A percentile compares a stretch with the other conserved stretches of the same genome.
Conservation (phyloP, 1,284 basidiomycete genomes). For the Chondrostereum purpureum region DNA sequence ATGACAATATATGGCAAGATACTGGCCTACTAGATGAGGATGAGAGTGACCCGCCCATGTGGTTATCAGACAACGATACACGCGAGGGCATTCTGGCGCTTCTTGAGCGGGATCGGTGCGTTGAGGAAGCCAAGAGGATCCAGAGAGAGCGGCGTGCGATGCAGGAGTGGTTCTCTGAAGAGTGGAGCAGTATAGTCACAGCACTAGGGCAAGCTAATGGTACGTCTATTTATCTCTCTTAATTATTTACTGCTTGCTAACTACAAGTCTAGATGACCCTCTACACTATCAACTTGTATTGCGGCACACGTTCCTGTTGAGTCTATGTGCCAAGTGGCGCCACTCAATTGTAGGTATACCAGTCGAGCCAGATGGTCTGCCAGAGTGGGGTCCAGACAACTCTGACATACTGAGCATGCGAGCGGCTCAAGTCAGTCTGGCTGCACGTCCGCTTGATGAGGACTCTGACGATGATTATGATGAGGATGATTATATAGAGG, state of each 20-base stretch:
- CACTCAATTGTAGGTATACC: background rate
- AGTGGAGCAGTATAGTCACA: background rate
- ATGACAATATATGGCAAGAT: slow-evolving; percentile 19
- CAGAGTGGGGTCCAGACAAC: background rate
- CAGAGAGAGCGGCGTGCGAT: background rate
- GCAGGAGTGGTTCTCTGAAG: slow-evolving; percentile 7
- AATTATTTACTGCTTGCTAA: background rate
- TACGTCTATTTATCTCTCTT: background rate
- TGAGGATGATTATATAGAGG: slow-evolving; percentile 1
- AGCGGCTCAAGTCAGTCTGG: background rate
- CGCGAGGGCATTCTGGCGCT: slow-evolving; percentile 6
- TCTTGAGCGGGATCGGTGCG: slow-evolving; percentile 6
- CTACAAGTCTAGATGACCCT: background rate
- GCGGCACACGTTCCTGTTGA: background rate
- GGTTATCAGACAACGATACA: slow-evolving; percentile 5
- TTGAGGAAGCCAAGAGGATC: slow-evolving; percentile 6
- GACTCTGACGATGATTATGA: background rate
- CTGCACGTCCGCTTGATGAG: no score
- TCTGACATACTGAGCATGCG: no score
- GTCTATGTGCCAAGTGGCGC: background rate
- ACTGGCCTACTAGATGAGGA: slow-evolving; percentile 12
- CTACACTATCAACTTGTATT: background rate
- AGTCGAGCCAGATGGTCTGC: background rate
- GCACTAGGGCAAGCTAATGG: background rate
- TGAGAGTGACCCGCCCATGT: background rate